phyloP scores from a whole-genome alignment of 140 eudicot genomes.

The Oenanthe javanica region DNA sequence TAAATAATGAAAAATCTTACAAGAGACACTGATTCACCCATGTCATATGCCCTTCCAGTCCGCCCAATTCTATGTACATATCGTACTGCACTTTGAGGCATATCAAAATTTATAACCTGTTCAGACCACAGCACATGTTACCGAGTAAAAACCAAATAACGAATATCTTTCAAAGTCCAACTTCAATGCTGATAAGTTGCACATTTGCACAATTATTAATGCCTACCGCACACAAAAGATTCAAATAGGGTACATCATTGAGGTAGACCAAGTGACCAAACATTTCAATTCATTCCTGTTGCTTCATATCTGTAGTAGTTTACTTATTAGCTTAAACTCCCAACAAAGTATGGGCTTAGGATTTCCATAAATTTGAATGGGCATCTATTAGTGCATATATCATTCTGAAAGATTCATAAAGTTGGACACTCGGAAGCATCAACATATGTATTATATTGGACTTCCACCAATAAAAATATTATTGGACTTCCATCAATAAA shows the following conservation, averaged over 20 bases:
- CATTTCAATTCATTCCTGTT: neutral
- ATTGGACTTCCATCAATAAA: neutral
- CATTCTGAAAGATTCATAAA: neutral
- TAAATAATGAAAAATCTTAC: conserved; percentile 33
- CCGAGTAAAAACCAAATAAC: neutral
- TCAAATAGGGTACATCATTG: neutral
- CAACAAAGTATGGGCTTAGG: neutral
- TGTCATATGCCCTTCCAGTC: conserved; percentile 87
- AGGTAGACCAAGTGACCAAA: neutral
- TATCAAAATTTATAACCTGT: conserved; percentile 88
- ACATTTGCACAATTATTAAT: neutral
- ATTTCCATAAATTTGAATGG: neutral
- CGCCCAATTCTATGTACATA: conserved; percentile 97
- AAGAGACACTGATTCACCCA: conserved; percentile 95
- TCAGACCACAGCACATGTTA: neutral
- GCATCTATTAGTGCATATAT: neutral
- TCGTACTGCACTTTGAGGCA: conserved; percentile 84
- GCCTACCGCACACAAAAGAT: neutral
- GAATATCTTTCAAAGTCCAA: neutral
- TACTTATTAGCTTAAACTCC: neutral
- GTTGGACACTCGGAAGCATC: neutral
- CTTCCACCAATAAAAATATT: neutral
- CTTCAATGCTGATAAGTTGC: neutral
- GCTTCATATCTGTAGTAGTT: neutral
- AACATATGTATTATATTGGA: neutral